These are phyloP conservation scores for Colletotrichum aenigma DNA, from an alignment of 2,329 filamentous ascomycete genomes.

Conservation along the genomic window DNA sequence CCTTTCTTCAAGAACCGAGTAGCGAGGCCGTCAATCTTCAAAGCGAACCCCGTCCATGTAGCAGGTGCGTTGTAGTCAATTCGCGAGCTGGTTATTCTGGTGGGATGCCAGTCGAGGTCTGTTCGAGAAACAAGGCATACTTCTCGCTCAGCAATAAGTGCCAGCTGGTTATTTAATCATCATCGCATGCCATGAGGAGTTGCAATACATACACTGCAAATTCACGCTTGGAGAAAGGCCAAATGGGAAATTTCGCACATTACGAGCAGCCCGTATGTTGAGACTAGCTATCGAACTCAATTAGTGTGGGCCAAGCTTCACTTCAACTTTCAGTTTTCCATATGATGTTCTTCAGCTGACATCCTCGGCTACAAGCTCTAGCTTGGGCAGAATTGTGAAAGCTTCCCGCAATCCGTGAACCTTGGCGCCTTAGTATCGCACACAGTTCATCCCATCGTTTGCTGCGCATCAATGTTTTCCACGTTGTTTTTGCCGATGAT, in stretches of 20 bases:
- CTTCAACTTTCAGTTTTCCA: not conserved
- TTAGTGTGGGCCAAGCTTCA: not conserved
- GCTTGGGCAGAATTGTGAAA: not conserved
- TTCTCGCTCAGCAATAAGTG: not conserved
- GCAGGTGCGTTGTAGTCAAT: not conserved
- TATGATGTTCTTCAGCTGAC: not conserved
- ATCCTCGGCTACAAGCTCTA: not conserved
- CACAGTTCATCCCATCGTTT: not conserved
- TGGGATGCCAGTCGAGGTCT: not conserved
- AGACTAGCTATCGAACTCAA: not conserved
- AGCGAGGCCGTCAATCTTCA: accelerated
- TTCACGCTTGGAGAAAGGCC: not conserved
- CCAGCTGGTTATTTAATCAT: not conserved
- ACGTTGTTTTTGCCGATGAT: too few relatives aligned
- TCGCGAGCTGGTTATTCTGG: accelerated
- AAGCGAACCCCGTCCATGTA: not conserved
- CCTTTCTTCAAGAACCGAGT: not conserved
- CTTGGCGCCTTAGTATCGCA: not conserved
- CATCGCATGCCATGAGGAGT: not conserved
- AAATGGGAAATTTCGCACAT: not conserved
- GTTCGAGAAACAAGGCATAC: accelerated
- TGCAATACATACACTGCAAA: not conserved
- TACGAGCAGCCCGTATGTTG: not conserved
- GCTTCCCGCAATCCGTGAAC: not conserved
- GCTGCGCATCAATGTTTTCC: not conserved